These are phyloP conservation scores for Sphaerosporella brunnea DNA, from an alignment of 495 filamentous ascomycete genomes.

Conservation along the genomic window DNA sequence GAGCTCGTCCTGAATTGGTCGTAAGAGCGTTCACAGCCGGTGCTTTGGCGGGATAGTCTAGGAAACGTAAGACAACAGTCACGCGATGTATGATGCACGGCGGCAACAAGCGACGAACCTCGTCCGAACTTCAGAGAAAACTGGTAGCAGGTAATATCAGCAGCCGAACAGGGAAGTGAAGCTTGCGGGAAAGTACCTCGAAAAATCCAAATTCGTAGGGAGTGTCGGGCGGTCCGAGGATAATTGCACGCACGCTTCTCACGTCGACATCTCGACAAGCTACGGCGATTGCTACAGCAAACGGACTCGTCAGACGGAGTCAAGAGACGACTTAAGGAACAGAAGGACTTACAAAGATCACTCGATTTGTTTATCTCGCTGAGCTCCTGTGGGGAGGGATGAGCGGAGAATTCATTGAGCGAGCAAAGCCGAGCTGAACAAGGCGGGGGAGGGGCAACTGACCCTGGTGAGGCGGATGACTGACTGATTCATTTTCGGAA, in stretches of 20 bases:
- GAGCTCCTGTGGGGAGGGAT: slow-evolving; percentile 44
- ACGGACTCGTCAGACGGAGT: background rate
- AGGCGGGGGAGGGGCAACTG: slow-evolving; percentile 21
- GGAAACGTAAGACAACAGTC: slow-evolving; percentile 4
- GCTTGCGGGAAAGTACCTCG: slow-evolving; percentile 38
- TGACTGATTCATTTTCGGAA: slow-evolving; percentile 56
- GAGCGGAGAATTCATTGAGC: slow-evolving; percentile 9
- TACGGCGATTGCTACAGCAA: slow-evolving; percentile 54
- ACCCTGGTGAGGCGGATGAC: slow-evolving; percentile 75
- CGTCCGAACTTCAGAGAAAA: slow-evolving; percentile 49
- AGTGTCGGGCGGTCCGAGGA: slow-evolving; percentile 84
- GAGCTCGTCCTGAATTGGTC: slow-evolving; percentile 68
- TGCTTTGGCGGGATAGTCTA: slow-evolving; percentile 76
- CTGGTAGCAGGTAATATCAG: slow-evolving; percentile 28
- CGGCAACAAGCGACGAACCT: slow-evolving; percentile 30
- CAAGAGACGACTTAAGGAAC: background rate
- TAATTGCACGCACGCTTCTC: slow-evolving; percentile 69
- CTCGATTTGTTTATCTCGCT: slow-evolving; percentile 60
- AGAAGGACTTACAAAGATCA: slow-evolving; percentile 51
- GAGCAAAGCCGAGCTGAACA: slow-evolving; percentile 6
- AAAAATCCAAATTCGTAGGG: slow-evolving; percentile 97
- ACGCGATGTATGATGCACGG: background rate
- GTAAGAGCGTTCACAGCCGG: slow-evolving; percentile 60
- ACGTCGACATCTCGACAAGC: slow-evolving; percentile 73
- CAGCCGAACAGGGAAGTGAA: background rate